Evolutionary conservation across 2,329 filamentous ascomycete species (phyloP).

Genomic region (Phoma sp.): DNA sequence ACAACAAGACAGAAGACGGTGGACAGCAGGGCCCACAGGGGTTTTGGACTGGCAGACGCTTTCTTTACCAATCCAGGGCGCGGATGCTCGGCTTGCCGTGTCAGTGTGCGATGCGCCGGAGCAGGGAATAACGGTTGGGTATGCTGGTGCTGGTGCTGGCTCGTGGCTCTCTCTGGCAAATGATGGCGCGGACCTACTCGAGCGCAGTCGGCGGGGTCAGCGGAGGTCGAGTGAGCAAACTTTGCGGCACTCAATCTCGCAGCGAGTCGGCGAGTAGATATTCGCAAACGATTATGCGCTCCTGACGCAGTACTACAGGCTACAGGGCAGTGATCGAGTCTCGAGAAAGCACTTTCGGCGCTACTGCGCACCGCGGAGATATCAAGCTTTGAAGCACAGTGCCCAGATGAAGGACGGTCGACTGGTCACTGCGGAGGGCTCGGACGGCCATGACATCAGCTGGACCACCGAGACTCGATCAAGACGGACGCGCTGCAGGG

Average conservation of each 20-base stretch:
- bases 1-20: slow-evolving; percentile 21
- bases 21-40: slow-evolving; percentile 37
- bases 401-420: slow-evolving; percentile 1
- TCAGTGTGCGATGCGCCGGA: slow-evolving; percentile 16
- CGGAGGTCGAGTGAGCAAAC: neutral
- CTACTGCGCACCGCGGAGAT: slow-evolving; percentile 19
- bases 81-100: slow-evolving; percentile 17
- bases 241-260: slow-evolving; percentile 7
- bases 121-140: slow-evolving; percentile 14
- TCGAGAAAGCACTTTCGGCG: slow-evolving; percentile 15
- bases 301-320: slow-evolving; percentile 4
- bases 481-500: slow-evolving; percentile 29
- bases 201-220: slow-evolving; percentile 26
- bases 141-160: neutral
- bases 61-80: slow-evolving; percentile 26
- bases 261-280: slow-evolving; percentile 15
- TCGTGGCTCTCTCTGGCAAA: slow-evolving; percentile 19
- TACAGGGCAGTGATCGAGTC: neutral
- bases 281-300: slow-evolving; percentile 8
- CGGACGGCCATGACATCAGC: slow-evolving; percentile 38
- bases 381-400: slow-evolving; percentile 21
- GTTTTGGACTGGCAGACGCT: slow-evolving; percentile 26
- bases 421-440: slow-evolving; percentile 21
- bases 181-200: slow-evolving; percentile 33
- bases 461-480: slow-evolving; percentile 19